Evolutionary conservation across 2,329 filamentous ascomycete genomes (phyloP).

Genomic region (Neoscytalidium dimidiatum): DNA sequence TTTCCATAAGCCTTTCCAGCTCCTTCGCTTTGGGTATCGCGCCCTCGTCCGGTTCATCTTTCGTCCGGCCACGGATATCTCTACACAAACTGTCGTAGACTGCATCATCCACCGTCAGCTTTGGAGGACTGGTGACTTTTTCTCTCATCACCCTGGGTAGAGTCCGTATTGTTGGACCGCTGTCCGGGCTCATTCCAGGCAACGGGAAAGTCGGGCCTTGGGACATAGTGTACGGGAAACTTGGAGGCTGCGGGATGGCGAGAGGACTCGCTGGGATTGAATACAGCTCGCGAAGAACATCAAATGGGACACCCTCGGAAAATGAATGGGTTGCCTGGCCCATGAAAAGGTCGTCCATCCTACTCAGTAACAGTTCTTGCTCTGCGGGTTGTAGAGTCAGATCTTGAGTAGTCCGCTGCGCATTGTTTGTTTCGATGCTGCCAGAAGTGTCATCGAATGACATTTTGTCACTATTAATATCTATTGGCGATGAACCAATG

Average conservation of each 20-base stretch:
- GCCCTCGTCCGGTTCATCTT: slow-evolving; percentile 8
- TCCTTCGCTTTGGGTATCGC: slow-evolving; percentile 25
- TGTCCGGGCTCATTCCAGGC: background rate
- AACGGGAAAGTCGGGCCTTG: background rate
- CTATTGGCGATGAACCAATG: background rate
- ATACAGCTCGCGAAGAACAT: background rate
- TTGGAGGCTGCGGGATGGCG: background rate
- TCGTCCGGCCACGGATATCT: background rate
- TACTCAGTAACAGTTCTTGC: background rate
- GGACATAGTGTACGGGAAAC: background rate
- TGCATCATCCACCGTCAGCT: background rate
- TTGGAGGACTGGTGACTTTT: background rate
- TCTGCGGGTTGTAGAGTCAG: too few relatives aligned
- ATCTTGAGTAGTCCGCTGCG: too few relatives aligned
- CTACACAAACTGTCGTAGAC: background rate
- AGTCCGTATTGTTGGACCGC: too few relatives aligned
- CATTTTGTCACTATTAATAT: background rate
- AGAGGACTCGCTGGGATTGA: background rate
- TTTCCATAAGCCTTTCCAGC: slow-evolving; percentile 30
- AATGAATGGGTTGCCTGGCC: background rate
- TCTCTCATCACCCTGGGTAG: background rate
- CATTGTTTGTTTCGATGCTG: background rate
- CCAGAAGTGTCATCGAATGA: background rate
- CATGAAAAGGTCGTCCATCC: background rate
- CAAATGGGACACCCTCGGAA: background rate